These are phyloP conservation scores for Monilinia laxa DNA, from an alignment of 2,329 filamentous ascomycete genomes.

Conservation along the genomic window DNA sequence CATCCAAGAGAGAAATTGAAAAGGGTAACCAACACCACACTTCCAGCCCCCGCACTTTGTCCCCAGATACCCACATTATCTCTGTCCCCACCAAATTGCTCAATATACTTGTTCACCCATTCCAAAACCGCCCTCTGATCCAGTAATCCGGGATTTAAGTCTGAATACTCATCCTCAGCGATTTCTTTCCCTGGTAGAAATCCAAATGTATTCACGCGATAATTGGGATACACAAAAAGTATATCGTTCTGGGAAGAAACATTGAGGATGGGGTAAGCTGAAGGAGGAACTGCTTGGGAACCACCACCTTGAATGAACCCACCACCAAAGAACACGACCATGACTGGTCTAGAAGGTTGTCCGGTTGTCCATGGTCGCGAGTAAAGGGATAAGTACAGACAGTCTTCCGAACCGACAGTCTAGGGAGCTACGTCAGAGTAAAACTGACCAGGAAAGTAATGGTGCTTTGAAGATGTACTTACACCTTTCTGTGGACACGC, in stretches of 20 bases:
- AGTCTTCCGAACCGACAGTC: slow-evolving; percentile 58
- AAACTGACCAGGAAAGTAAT: too few relatives aligned
- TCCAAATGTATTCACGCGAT: slow-evolving; percentile 66
- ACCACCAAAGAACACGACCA: slow-evolving; percentile 61
- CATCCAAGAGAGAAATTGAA: neutral
- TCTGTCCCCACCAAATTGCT: slow-evolving; percentile 57
- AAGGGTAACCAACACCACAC: slow-evolving; percentile 42
- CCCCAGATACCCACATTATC: slow-evolving; percentile 60
- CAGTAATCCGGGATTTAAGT: slow-evolving; percentile 59
- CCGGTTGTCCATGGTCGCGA: slow-evolving; percentile 53
- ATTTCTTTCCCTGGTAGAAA: slow-evolving; percentile 61
- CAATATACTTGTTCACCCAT: slow-evolving; percentile 61
- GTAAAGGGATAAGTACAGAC: slow-evolving; percentile 60
- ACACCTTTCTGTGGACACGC: slow-evolving; percentile 59
- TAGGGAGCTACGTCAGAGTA: slow-evolving; percentile 24
- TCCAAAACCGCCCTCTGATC: slow-evolving; percentile 59
- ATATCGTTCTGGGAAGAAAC: slow-evolving; percentile 50
- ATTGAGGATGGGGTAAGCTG: slow-evolving; percentile 58
- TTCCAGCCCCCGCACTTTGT: slow-evolving; percentile 55
- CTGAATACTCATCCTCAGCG: slow-evolving; percentile 52
- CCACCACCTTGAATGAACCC: slow-evolving; percentile 60
- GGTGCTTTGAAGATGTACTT: slow-evolving; percentile 13
- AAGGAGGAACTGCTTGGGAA: slow-evolving; percentile 54
- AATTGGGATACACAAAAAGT: slow-evolving; percentile 59
- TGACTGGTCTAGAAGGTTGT: slow-evolving; percentile 53